Percentiles rank a stretch among this genome's conserved stretches.
These are phyloP conservation scores for Cyberlindnera subsufficiens DNA, from an alignment of 805 yeast species.

Conservation along the genomic window DNA sequence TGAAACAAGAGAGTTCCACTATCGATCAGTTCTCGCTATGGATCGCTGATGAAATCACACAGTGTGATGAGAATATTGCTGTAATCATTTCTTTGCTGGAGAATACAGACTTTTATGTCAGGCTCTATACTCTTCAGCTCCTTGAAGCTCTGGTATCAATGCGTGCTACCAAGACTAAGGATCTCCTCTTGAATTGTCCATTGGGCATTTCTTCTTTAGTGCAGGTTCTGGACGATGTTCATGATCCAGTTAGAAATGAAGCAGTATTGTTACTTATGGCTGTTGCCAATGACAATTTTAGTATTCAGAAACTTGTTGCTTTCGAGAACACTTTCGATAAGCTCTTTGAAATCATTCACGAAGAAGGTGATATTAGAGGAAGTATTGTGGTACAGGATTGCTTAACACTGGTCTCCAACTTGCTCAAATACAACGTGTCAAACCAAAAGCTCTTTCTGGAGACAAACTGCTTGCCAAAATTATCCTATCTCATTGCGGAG, in stretches of 20 bases:
- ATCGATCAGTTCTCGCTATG: conserved; percentile 87
- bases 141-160: conserved; percentile 78
- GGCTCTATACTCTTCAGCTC: conserved; percentile 77
- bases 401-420: conserved; percentile 62
- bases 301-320: conserved; percentile 88
- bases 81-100: conserved; percentile 39
- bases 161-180: conserved; percentile 69
- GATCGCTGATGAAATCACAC: conserved; percentile 92
- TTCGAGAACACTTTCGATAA: conserved; percentile 89
- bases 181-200: conserved; percentile 64
- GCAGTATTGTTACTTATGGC: conserved; percentile 79
- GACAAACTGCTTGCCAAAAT: conserved; percentile 66
- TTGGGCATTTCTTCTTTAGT: conserved; percentile 77
- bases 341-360: conserved; percentile 70
- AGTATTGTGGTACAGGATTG: conserved; percentile 91
- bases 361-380: conserved; percentile 87
- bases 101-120: conserved; percentile 61
- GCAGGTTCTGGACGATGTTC: conserved; percentile 47
- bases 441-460: conserved; percentile 88
- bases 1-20: conserved; percentile 36
- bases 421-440: conserved; percentile 76
- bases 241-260: conserved; percentile 89
- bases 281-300: conserved; percentile 72
- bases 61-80: conserved; percentile 32
- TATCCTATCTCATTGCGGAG: conserved; percentile 57